Percentiles rank a stretch among this genome's conserved stretches.
phyloP scores from a whole-genome alignment of 768 basidiomycete genomes.

The Gautieria morchelliformis region DNA sequence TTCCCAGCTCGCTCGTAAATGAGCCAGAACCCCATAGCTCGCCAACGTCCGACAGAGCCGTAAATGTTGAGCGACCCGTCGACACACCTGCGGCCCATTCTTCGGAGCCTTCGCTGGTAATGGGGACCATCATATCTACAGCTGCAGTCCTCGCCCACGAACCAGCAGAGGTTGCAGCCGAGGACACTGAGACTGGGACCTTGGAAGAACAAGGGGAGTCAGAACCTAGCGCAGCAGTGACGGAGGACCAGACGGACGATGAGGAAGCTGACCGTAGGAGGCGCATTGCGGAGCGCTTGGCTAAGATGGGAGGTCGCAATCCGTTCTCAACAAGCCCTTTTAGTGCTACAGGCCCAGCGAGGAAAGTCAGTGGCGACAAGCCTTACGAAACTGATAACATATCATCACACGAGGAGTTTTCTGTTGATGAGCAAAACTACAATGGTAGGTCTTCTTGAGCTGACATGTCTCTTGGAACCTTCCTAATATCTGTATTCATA shows the following conservation, averaged over 20 bases:
- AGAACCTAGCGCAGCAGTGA: background rate
- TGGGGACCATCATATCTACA: background rate
- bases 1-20: background rate
- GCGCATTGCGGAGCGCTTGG: slow-evolving; percentile 49
- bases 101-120: background rate
- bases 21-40: background rate
- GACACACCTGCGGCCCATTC: background rate
- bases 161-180: background rate
- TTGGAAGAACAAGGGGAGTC: slow-evolving; percentile 7
- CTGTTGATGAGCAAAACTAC: background rate
- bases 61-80: background rate
- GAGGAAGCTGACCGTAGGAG: slow-evolving; percentile 45
- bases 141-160: background rate
- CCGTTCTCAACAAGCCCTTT: slow-evolving; percentile 35
- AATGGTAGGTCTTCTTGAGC: background rate
- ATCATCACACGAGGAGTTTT: background rate
- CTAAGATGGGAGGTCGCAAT: slow-evolving; percentile 54
- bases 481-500: background rate
- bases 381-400: background rate
- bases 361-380: slow-evolving; percentile 15
- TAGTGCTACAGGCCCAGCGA: slow-evolving; percentile 6
- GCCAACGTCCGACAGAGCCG: background rate
- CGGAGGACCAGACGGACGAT: slow-evolving; percentile 10
- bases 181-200: background rate
- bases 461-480: background rate